A percentile compares a stretch with the other conserved stretches of the same genome.
Conservation (phyloP, 169 alveolate species). For the Babesia sp. region DNA sequence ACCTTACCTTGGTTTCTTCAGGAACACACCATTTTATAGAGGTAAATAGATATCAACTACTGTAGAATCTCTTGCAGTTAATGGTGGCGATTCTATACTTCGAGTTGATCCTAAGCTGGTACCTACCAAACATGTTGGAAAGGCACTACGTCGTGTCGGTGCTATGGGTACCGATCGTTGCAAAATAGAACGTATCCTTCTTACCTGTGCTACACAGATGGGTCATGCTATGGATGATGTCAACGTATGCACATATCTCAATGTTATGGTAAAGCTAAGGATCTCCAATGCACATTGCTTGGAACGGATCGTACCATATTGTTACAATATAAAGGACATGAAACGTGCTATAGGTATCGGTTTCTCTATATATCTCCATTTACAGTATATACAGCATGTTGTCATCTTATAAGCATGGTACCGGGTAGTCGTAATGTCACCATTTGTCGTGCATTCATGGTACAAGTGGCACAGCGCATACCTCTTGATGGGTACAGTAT, state of each 20-base stretch:
- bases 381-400: background rate
- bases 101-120: slow-evolving; percentile 39
- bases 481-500: slow-evolving; percentile 23
- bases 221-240: slow-evolving; percentile 54
- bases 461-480: slow-evolving; percentile 32
- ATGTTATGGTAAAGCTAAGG: slow-evolving; percentile 33
- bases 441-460: slow-evolving; percentile 8
- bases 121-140: slow-evolving; percentile 42
- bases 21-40: slow-evolving; percentile 17
- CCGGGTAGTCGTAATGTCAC: background rate
- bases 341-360: slow-evolving; percentile 33
- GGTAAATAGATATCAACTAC: background rate
- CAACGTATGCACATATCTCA: slow-evolving; percentile 27
- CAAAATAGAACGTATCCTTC: slow-evolving; percentile 29
- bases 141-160: slow-evolving; percentile 21
- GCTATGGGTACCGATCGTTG: slow-evolving; percentile 1
- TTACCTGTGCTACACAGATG: slow-evolving; percentile 26
- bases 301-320: slow-evolving; percentile 28
- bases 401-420: slow-evolving; percentile 30
- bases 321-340: slow-evolving; percentile 38
- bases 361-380: background rate
- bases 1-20: slow-evolving; percentile 16
- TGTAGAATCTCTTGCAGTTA: background rate
- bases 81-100: slow-evolving; percentile 47
- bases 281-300: slow-evolving; percentile 13